A percentile compares a stretch with the other conserved stretches of the same genome.
These are phyloP conservation scores for Cercospora sp. DNA, from an alignment of 2,329 filamentous ascomycete species.

Conservation along the genomic window DNA sequence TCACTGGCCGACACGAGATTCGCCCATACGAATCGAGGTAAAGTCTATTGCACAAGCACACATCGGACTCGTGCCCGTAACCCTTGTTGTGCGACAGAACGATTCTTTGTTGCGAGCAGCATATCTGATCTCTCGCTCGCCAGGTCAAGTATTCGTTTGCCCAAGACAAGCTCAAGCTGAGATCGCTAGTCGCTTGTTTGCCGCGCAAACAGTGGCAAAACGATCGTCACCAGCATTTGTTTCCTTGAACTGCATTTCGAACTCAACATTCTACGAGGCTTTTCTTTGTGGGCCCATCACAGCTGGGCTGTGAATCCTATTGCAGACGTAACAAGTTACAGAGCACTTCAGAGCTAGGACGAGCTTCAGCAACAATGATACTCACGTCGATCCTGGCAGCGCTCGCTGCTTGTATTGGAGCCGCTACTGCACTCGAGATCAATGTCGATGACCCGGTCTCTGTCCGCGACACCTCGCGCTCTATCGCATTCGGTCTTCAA, in stretches of 20 bases:
- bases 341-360: not conserved
- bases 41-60: constrained; percentile 1
- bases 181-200: constrained; percentile 11
- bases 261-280: not conserved
- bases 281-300: not conserved
- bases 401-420: constrained; percentile 13
- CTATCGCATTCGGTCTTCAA: constrained; percentile 39
- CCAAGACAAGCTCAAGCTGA: not conserved
- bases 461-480: constrained; percentile 37
- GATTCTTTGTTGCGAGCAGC: constrained; percentile 3
- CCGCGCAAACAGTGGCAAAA: constrained; percentile 11
- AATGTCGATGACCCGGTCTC: constrained; percentile 34
- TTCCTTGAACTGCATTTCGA: not conserved
- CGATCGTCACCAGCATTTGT: constrained; percentile 5
- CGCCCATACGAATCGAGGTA: constrained; percentile 3
- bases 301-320: not conserved
- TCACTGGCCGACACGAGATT: not conserved
- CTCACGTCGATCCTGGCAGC: constrained; percentile 13
- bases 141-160: constrained; percentile 11
- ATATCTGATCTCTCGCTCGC: not conserved
- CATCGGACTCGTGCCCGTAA: not conserved
- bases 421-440: constrained; percentile 25
- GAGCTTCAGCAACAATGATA: constrained; percentile 16
- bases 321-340: not conserved
- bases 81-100: constrained; percentile 1